phyloP scores from a whole-genome alignment of 1,284 basidiomycete genomes.

The Ustilago bromivora region DNA sequence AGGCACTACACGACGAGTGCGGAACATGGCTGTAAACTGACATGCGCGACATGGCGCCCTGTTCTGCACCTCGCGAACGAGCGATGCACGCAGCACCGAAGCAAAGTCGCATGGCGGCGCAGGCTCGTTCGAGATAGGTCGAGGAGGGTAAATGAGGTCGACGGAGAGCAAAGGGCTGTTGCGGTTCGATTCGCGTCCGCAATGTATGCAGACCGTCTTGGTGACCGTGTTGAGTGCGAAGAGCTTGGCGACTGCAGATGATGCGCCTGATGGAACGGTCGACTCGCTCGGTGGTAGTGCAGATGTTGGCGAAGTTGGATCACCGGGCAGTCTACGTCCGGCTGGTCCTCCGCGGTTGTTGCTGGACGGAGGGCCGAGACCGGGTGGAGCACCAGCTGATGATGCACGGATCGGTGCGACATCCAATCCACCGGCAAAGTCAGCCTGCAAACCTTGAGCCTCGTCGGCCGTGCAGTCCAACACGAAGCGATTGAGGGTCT shows the following conservation, averaged over 20 bases:
- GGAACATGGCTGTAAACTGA: constrained; percentile 67
- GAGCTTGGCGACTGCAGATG: constrained; percentile 28
- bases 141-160: constrained; percentile 89
- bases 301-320: constrained; percentile 19
- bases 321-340: constrained; percentile 17
- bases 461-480: constrained; percentile 74
- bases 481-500: constrained; percentile 93
- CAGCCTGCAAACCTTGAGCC: constrained; percentile 23
- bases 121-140: constrained; percentile 74
- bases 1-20: constrained; percentile 79
- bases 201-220: constrained; percentile 79
- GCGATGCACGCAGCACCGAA: constrained; percentile 79
- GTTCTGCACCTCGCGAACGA: constrained; percentile 83
- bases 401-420: constrained; percentile 9
- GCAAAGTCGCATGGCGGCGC: constrained; percentile 75
- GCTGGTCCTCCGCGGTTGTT: constrained; percentile 34
- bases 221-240: constrained; percentile 45
- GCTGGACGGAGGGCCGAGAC: constrained; percentile 39
- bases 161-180: constrained; percentile 70
- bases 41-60: constrained; percentile 88
- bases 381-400: constrained; percentile 38
- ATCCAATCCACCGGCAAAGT: background rate
- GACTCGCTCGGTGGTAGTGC: constrained; percentile 6
- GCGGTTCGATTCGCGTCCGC: constrained; percentile 77
- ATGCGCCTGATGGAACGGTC: constrained; percentile 4